Evolutionary conservation across 73 alveolate genomes (phyloP), one percentile per base, ranked within the genome.

Genomic region (Symbiodinium natans): DNA sequence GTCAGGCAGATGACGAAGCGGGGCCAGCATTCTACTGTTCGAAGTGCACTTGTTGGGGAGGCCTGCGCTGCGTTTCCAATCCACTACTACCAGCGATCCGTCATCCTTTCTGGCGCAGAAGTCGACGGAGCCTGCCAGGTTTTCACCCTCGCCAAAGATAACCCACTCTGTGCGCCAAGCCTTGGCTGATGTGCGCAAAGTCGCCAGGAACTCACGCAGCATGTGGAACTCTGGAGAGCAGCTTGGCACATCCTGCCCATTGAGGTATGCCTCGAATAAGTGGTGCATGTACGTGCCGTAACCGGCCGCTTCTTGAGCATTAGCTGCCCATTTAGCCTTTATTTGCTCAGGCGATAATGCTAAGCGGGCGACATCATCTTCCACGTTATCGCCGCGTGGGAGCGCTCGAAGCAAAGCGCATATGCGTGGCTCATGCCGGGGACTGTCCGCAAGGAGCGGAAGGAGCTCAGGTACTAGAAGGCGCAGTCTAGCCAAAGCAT

Each of bases 81-180:
- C 94, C 8, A 87, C 27, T 25, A 87, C 6, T 0, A 83, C 86
- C 17, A 87, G 42, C 34, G 2, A 0, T 0, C 94, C 94, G 1
- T 1, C 34, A 27, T 4, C 42, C 1, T 59, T n/a, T 1, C 1
- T 87, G 33, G 94, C 94, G 34, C 68, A 34, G 3, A 87, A 40
- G 43, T 87, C 94, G 2, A 87, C n/a, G 36, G 86, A 59, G 33
- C 94, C 94, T 2, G 94, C 94, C 0, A 87, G 41, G 19, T 38
- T 8, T 56, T 87, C 94, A 0, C 40, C 86, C 29, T 56, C 86
- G 3, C 86, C 94, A 38, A 38, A 87, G 41, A 87, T 87, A 21
- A 27, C 9, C 94, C 94, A 87, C 33, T 87, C 94, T 1, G 94
- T 87, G 25, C 94, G 56, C 29, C 27, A 87, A 3, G 94, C 94